Percentiles rank a stretch among this genome's conserved stretches.
Evolutionary conservation across 2,329 filamentous ascomycete genomes (phyloP).

Genomic region (Neofusicoccum umdonicola): DNA sequence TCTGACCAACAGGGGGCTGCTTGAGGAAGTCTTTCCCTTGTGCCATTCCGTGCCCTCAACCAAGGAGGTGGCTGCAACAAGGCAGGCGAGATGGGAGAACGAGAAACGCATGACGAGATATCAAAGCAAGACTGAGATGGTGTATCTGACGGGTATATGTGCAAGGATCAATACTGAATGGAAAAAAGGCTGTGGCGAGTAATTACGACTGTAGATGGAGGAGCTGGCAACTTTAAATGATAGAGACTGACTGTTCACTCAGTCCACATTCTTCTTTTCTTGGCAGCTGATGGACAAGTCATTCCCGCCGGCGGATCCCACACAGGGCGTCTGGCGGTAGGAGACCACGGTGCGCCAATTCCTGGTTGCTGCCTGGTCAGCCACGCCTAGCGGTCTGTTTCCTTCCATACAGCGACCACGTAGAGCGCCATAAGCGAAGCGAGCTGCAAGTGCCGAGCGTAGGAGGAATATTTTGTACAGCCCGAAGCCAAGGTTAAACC

Average conservation of each 20-base stretch:
- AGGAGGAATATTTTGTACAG: neutral
- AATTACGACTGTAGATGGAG: neutral
- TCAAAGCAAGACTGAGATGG: neutral
- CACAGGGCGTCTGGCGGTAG: neutral
- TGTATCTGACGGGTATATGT: neutral
- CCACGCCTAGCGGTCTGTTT: neutral
- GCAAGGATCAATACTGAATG: neutral
- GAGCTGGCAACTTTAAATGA: neutral
- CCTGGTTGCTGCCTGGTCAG: neutral
- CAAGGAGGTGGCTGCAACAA: neutral
- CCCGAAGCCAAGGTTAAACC: neutral
- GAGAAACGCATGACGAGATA: neutral
- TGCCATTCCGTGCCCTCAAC: neutral
- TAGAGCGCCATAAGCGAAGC: neutral
- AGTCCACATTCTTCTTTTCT: neutral
- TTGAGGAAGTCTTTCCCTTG: neutral
- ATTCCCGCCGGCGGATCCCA: neutral
- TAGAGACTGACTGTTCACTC: too few species aligned
- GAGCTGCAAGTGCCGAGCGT: neutral
- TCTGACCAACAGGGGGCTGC: neutral
- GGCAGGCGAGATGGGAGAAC: neutral
- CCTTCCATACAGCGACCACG: neutral
- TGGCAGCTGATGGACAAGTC: conserved; percentile 11
- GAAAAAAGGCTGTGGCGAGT: neutral
- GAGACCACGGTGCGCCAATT: neutral